Evolutionary conservation across 2,329 filamentous ascomycete genomes (phyloP).

Genomic region (Cladosporium sp.): DNA sequence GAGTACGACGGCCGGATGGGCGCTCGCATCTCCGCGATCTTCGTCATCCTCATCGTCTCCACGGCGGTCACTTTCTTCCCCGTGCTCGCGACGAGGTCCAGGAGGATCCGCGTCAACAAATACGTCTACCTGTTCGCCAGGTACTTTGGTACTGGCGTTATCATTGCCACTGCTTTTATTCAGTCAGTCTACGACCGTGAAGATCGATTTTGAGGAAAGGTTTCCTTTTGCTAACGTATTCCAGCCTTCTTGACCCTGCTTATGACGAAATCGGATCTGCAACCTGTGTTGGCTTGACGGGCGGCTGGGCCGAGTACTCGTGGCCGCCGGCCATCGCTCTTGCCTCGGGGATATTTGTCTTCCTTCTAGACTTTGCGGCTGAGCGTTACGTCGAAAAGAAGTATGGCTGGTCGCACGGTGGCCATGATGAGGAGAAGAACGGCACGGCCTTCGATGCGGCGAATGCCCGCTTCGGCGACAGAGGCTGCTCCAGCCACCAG

Average conservation of each 20-base stretch:
- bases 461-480: conserved; percentile 19
- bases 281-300: conserved; percentile 52
- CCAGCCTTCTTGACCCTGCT: conserved; percentile 33
- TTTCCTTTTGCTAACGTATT: not conserved
- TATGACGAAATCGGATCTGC: conserved; percentile 30
- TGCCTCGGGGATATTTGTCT: conserved; percentile 45
- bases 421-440: conserved; percentile 15
- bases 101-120: conserved; percentile 36
- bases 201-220: not conserved
- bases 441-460: conserved; percentile 23
- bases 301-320: conserved; percentile 47
- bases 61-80: conserved; percentile 42
- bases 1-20: conserved; percentile 51
- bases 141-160: conserved; percentile 46
- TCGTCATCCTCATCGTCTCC: conserved; percentile 42
- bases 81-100: conserved; percentile 39
- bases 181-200: conserved; percentile 30
- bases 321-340: conserved; percentile 52
- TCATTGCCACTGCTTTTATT: conserved; percentile 44
- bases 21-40: conserved; percentile 40
- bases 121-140: conserved; percentile 44
- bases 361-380: conserved; percentile 47
- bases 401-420: conserved; percentile 36
- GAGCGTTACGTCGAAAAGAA: conserved; percentile 49
- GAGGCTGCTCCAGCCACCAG: conserved; percentile 31